Evolutionary conservation across 441 rosid genomes (phyloP).

Genomic region (Pelargonium fulgidum): DNA sequence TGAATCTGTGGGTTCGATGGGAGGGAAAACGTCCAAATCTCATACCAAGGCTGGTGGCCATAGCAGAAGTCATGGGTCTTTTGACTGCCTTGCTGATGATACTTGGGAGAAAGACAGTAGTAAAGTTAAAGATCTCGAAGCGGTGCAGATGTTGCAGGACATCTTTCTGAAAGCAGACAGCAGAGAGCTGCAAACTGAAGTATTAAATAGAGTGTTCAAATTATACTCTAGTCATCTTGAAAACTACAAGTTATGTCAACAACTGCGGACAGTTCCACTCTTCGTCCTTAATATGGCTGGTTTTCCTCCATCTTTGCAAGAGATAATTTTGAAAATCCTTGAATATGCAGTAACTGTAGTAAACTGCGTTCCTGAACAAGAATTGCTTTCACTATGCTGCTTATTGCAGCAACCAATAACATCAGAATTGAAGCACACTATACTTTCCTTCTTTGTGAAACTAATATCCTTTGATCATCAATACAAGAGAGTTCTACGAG

Average conservation of each 20-base stretch:
- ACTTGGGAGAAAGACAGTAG: constrained; percentile 68
- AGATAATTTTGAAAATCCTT: constrained; percentile 93
- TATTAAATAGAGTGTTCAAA: constrained; percentile 92
- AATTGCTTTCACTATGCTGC: constrained; percentile 94
- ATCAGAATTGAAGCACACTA: constrained; percentile 82
- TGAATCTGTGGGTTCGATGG: constrained; percentile 38
- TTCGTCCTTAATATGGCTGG: constrained; percentile 93
- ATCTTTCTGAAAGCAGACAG: constrained; percentile 90
- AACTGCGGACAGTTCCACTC: constrained; percentile 91
- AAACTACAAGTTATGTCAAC: constrained; percentile 87
- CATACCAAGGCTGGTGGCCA: constrained; percentile 45
- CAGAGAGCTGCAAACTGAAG: constrained; percentile 91
- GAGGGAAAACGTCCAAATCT: constrained; percentile 54
- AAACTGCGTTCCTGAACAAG: constrained; percentile 99
- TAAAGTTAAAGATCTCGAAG: constrained; percentile 98
- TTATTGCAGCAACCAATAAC: constrained; percentile 93
- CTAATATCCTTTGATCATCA: constrained; percentile 98
- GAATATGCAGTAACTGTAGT: constrained; percentile 99
- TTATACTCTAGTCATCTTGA: constrained; percentile 98
- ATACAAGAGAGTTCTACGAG: constrained; percentile 94
- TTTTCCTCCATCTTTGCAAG: constrained; percentile 90
- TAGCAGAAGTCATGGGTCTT: constrained; percentile 55
- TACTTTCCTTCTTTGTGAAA: constrained; percentile 93
- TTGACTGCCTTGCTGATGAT: constrained; percentile 58
- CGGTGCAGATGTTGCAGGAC: constrained; percentile 97